Percentiles rank a stretch among this genome's conserved stretches.
These are phyloP conservation scores for Diplodia intermedia DNA, from an alignment of 2,329 filamentous ascomycete genomes.

Conservation along the genomic window DNA sequence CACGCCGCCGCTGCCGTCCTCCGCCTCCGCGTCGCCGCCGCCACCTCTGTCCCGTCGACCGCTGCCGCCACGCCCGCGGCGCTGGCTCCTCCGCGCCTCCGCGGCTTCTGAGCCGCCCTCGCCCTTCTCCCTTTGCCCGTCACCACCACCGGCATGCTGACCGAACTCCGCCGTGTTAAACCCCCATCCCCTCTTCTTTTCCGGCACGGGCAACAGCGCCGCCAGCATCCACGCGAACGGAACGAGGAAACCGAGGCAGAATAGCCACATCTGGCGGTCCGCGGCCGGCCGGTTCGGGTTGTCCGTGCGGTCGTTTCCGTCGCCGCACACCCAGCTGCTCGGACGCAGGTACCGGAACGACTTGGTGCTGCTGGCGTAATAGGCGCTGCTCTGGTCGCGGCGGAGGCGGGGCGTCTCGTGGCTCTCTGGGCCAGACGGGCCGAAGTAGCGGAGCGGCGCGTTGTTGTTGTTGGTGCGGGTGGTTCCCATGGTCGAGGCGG, in stretches of 20 bases:
- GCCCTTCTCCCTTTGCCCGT: not conserved
- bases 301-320: not conserved
- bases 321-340: constrained; percentile 5
- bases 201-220: constrained; percentile 18
- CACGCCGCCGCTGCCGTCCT: not conserved
- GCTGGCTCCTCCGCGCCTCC: not conserved
- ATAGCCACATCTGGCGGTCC: constrained; percentile 24
- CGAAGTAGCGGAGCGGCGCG: not conserved
- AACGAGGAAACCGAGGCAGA: constrained; percentile 23
- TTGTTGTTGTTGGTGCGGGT: not conserved
- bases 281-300: constrained; percentile 7
- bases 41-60: not conserved
- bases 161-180: too few species aligned
- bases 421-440: constrained; percentile 1
- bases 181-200: not conserved
- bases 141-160: too few species aligned
- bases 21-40: not conserved
- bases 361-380: not conserved
- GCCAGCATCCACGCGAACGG: constrained; percentile 31
- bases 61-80: too few species aligned
- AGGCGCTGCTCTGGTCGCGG: constrained; percentile 19
- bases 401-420: constrained; percentile 8
- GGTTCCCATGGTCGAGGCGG: not conserved
- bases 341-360: constrained; percentile 14
- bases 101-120: not conserved